Evolutionary conservation across 83 land plant species (phyloP).

Genomic region (Diphasiastrum complanatum): DNA sequence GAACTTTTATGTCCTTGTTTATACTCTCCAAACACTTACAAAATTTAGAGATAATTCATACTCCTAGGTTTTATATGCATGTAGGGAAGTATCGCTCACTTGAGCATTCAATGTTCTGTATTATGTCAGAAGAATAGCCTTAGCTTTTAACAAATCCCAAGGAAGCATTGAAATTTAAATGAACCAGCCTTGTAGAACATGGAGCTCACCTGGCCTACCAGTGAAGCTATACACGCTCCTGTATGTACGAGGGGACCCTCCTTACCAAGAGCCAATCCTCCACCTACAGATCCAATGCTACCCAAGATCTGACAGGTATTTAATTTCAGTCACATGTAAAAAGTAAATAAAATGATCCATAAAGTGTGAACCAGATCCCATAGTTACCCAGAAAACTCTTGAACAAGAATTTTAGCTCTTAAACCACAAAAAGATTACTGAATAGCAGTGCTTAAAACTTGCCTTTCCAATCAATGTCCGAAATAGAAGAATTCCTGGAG

Average conservation of each 20-base stretch:
- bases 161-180: too few relatives aligned
- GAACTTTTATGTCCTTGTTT: too few relatives aligned
- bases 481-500: conserved; percentile 88
- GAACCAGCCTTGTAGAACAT: too few relatives aligned
- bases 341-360: not conserved
- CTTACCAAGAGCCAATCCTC: conserved; percentile 95
- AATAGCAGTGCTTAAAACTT: conserved; percentile 5
- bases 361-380: not conserved
- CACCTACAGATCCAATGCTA: conserved; percentile 98
- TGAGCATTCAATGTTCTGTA: too few relatives aligned
- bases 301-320: conserved; percentile 67
- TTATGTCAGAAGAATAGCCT: not conserved
- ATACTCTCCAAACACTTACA: too few relatives aligned
- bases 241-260: conserved; percentile 99
- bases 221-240: conserved; percentile 98
- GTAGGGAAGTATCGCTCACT: too few relatives aligned
- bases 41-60: too few relatives aligned
- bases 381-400: not conserved
- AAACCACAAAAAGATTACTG: not conserved
- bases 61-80: too few relatives aligned
- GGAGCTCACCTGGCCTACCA: conserved; percentile 78
- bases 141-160: not conserved
- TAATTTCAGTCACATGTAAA: not conserved
- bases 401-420: not conserved
- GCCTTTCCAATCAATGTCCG: conserved; percentile 98